Base-by-base conservation (phyloP, 1,284 basidiomycete species). In the Rhodotorula sp. region DNA sequence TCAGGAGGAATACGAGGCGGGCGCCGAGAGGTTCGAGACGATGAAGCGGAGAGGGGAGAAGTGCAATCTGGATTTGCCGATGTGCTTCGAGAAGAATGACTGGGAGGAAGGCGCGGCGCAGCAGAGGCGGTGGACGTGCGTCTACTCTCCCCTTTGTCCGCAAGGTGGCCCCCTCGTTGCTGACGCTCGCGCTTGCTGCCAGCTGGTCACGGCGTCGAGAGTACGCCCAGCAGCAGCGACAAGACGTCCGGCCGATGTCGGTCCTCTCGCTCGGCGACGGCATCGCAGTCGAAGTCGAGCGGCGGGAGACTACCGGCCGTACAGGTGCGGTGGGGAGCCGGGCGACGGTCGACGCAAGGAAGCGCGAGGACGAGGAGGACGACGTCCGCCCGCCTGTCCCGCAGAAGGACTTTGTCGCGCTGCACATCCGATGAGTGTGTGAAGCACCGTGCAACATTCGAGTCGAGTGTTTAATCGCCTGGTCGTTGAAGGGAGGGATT, bases 71-170 rank as follows among this genome's bases (percentile, higher is more conserved):
- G 34, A 34, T 1, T 40, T 69, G 52, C 68, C 68, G 18, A 69
- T 69, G 68, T 65, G 63, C 37, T 62, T 59, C 50, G 68, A 69
- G 55, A 54, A 55, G 60, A n/a, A 69, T n/a, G 68, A 69, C 40
- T 69, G 68, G 68, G 63, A 65, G 26, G 55, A 62, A 37, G 59
- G 56, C 6, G 50, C 37, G 0, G 61, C 46, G 1, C 1, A 54
- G 56, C 28, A 62, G 37, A 22, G 56, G 5, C 30, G 68, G n/a
- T 69, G 55, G 55, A 69, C 30, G 64, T 62, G 28, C 50, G 59
- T 54, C 18, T 30, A 16, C n/a, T 51, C 18, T 56, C 47, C 24
- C 24, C 24, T 40, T 2, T 16, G 10, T n/a, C 7, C 24, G 26
- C 28, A 28, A 10, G 34, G 24, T 4, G 37, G n/a, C n/a, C n/a